Conservation (phyloP, 139 green algal species). For the Diplosphaera chodatii region DNA sequence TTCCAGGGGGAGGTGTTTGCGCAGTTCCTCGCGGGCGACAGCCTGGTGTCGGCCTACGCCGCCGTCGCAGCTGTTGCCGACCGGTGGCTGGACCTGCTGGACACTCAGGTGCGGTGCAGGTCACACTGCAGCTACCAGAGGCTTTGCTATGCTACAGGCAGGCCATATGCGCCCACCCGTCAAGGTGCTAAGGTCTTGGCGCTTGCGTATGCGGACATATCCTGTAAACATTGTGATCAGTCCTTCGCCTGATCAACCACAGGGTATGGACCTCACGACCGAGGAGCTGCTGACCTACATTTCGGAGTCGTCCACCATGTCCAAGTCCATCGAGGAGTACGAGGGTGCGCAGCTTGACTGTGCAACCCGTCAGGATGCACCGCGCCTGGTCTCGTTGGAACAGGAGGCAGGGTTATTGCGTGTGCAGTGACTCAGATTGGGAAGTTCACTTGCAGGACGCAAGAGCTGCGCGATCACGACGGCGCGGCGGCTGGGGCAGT, state of each 20-base stretch:
- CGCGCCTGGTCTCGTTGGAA: too few relatives aligned
- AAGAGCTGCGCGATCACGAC: constrained; percentile 90
- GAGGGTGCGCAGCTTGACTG: constrained; percentile 48
- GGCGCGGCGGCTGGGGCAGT: constrained; percentile 76
- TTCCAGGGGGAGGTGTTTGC: constrained; percentile 97
- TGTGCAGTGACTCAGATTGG: too few relatives aligned
- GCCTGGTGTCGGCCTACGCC: constrained; percentile 84
- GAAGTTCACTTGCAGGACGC: constrained; percentile 60
- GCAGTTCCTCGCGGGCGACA: constrained; percentile 82
- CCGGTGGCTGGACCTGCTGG: constrained; percentile 94
- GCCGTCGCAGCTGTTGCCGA: constrained; percentile 89
- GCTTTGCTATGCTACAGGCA: too few relatives aligned
- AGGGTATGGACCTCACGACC: constrained; percentile 76
- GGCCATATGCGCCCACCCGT: too few relatives aligned
- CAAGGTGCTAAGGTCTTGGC: too few relatives aligned
- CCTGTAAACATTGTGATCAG: too few relatives aligned
- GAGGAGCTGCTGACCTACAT: constrained; percentile 91
- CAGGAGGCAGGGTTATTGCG: too few relatives aligned
- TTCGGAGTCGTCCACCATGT: constrained; percentile 89
- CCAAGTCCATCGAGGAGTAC: constrained; percentile 91
- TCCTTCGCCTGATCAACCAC: not conserved
- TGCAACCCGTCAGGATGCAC: too few relatives aligned
- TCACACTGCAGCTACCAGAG: too few relatives aligned
- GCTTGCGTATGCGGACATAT: too few relatives aligned
- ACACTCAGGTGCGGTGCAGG: constrained; percentile 54